Evolutionary conservation across 1,284 basidiomycete genomes (phyloP).

Genomic region (Moesziomyces globuligerus): DNA sequence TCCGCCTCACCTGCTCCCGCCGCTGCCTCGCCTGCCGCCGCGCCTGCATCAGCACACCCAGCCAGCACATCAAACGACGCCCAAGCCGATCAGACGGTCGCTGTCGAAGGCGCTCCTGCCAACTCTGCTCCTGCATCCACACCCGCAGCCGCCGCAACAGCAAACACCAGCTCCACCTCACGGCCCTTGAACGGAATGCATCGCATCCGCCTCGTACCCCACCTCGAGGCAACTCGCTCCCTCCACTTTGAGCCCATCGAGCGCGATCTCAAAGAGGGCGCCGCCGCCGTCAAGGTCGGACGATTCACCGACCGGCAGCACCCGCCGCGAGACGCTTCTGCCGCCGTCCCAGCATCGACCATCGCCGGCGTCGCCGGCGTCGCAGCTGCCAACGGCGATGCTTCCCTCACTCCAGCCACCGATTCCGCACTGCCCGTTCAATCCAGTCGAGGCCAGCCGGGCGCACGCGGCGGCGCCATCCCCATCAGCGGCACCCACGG

Average conservation of each 20-base stretch:
- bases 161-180: conserved; percentile 5
- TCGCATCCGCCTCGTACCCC: conserved; percentile 84
- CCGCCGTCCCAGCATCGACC: conserved; percentile 7
- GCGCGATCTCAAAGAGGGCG: conserved; percentile 75
- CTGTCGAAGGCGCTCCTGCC: conserved; percentile 5
- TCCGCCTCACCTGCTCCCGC: conserved; percentile 2
- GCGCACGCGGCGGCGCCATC: conserved; percentile 45
- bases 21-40: not conserved
- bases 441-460: conserved; percentile 37
- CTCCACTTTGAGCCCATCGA: conserved; percentile 92
- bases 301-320: conserved; percentile 80
- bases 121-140: conserved; percentile 1
- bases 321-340: conserved; percentile 19
- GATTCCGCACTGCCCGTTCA: conserved; percentile 9
- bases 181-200: conserved; percentile 63
- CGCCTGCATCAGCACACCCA: not conserved
- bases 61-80: conserved; percentile 9
- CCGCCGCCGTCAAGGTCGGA: conserved; percentile 80
- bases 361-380: conserved; percentile 7
- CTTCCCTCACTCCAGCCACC: conserved; percentile 59
- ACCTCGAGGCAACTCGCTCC: conserved; percentile 87
- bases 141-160: not conserved
- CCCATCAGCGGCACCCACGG: conserved; percentile 71
- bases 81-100: not conserved
- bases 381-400: conserved; percentile 11